phyloP scores from a whole-genome alignment of 768 basidiomycete genomes.

The Gyrodon lividus region DNA sequence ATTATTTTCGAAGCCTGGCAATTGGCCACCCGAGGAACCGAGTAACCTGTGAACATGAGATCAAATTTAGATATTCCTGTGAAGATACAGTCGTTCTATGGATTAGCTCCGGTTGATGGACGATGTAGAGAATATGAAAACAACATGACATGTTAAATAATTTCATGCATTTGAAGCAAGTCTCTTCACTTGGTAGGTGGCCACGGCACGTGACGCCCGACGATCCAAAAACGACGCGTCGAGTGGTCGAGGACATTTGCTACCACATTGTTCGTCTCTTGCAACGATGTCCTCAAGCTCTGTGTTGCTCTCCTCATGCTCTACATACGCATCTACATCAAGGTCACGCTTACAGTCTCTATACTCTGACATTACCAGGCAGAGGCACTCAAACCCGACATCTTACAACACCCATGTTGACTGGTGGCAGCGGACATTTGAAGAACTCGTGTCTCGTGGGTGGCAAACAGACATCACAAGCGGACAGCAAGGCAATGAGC shows the following conservation, averaged over 20 bases:
- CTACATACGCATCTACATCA: slow-evolving; percentile 30
- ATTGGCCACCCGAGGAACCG: slow-evolving; percentile 20
- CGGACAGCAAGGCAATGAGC: slow-evolving; percentile 7
- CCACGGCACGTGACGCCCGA: slow-evolving; percentile 20
- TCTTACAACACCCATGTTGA: slow-evolving; percentile 77
- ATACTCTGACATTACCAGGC: slow-evolving; percentile 84
- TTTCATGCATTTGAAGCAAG: no score
- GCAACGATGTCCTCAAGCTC: slow-evolving; percentile 19
- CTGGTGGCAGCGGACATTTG: slow-evolving; percentile 82
- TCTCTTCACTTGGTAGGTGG: no score
- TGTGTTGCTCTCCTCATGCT: slow-evolving; percentile 21
- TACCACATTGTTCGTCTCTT: neutral
- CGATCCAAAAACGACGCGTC: slow-evolving; percentile 8
- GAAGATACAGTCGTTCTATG: neutral
- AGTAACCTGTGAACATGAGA: neutral
- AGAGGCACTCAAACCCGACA: slow-evolving; percentile 81
- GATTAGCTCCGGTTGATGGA: neutral
- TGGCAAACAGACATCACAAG: slow-evolving; percentile 39
- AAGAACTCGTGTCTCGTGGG: slow-evolving; percentile 57
- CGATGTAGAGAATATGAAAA: neutral
- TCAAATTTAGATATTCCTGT: neutral
- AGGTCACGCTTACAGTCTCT: slow-evolving; percentile 67
- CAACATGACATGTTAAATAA: no score
- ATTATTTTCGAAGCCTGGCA: slow-evolving; percentile 9
- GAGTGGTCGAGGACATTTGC: neutral